Base-by-base conservation (phyloP, 1,139 yeast genomes). In the Lodderomyces parapsilosis region DNA sequence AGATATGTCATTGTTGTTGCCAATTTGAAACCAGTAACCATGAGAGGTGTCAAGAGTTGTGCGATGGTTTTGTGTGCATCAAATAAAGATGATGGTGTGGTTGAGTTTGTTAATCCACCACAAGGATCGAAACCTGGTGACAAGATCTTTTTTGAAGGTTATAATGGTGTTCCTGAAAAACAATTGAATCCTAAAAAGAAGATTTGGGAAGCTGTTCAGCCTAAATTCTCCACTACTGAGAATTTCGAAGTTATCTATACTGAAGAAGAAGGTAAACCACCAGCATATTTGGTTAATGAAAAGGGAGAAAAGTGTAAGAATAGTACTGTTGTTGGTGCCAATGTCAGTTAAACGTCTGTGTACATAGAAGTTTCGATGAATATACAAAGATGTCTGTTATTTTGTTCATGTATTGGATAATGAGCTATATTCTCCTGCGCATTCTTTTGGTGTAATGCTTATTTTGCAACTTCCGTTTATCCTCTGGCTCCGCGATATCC, bases 61-160 rank as follows among this genome's bases (percentile, higher is more conserved):
- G 99, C 96, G 47, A 94, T 94, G 99, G 98, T 93, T 40, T 77
- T 93, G 56, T 93, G 98, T 76, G 98, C 96, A 28, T 83, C 94
- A 43, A 70, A 70, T 51, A 83, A 78, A 41, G 76, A 74, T 37
- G 63, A 56, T 7, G 76, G 74, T 38, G 63, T 56, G 6, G 96
- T 93, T 45, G 98, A 94, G 68, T 89, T 94, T 58, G 94, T 93
- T 53, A 85, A 86, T 65, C 98, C 98, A 47, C 99, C 99, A 52
- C 81, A 80, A 34, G 96, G 91, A n/a, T 80, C 96, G 38, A 80
- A 88, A 71, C 83, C 99, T 11, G 99, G 99, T 68, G 99, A 94
- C 68, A 90, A 90, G 75, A 78, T 93, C 52, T 90, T 88, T 78
- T 93, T 94, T 59, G 96, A 90, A 70, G 94, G 88, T 47, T 90